phyloP scores from a whole-genome alignment of 805 yeast species.

The Maudiozyma barnettii region DNA sequence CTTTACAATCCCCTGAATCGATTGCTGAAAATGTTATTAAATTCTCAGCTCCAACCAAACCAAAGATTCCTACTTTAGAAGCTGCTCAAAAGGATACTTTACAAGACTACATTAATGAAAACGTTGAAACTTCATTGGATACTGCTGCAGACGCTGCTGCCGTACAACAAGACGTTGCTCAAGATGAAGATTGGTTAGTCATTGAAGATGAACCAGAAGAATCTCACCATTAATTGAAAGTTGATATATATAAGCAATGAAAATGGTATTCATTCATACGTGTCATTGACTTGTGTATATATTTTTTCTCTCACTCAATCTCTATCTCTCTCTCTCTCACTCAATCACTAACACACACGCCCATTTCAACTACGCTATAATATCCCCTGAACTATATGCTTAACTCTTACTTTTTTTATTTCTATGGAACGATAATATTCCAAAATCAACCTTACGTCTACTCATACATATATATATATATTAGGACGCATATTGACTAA shows the following conservation, averaged over 20 bases:
- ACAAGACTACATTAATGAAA: slow-evolving; percentile 55
- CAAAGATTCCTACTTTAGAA: slow-evolving; percentile 65
- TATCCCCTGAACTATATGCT: too few relatives aligned
- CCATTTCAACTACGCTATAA: too few relatives aligned
- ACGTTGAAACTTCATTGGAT: slow-evolving; percentile 81
- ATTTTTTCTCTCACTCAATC: not conserved
- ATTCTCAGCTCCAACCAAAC: slow-evolving; percentile 75
- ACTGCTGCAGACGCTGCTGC: slow-evolving; percentile 48
- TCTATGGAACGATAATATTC: not conserved
- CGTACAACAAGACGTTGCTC: slow-evolving; percentile 23
- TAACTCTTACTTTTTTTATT: not conserved
- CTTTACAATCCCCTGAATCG: slow-evolving; percentile 42
- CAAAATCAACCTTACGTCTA: not conserved
- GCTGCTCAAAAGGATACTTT: slow-evolving; percentile 57
- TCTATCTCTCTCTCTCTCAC: too few relatives aligned
- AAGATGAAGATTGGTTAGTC: slow-evolving; percentile 66
- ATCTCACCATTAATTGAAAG: not conserved
- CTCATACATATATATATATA: too few relatives aligned
- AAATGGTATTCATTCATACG: not conserved
- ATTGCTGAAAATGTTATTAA: slow-evolving; percentile 72
- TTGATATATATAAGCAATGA: not conserved
- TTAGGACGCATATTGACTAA: too few relatives aligned
- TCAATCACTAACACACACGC: too few relatives aligned
- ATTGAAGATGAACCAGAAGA: slow-evolving; percentile 59
- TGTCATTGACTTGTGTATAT: not conserved